Evolutionary conservation across 208 protist species (phyloP).

Genomic region (Acanthamoeba culbertsoni): DNA sequence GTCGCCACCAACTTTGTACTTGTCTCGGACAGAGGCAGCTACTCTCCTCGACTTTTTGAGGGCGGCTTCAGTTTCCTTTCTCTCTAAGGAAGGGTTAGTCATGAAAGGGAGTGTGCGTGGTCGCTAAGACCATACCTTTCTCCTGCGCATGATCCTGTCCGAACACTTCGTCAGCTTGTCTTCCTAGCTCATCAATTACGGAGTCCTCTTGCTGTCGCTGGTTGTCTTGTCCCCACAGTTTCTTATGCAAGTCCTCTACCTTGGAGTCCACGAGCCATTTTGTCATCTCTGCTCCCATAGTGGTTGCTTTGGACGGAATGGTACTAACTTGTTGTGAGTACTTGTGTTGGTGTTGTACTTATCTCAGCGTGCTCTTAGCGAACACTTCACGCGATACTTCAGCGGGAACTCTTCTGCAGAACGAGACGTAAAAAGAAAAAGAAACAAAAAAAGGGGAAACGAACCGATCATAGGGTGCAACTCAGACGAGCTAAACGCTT

Average conservation of each 20-base stretch:
- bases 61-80: not conserved
- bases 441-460: no score
- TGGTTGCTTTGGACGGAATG: no score
- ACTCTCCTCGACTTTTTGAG: not conserved
- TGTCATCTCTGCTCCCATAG: conserved; percentile 18
- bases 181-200: not conserved
- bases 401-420: no score
- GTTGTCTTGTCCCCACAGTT: not conserved
- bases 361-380: no score
- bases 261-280: conserved; percentile 41
- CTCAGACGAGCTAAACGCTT: no score
- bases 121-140: not conserved
- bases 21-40: not conserved
- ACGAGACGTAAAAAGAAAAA: no score
- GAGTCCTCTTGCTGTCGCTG: not conserved
- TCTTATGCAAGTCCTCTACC: conserved; percentile 27
- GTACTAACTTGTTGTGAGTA: no score
- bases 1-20: not conserved
- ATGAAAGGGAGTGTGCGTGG: not conserved
- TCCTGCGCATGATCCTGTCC: not conserved
- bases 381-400: no score
- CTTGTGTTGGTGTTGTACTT: no score
- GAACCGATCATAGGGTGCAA: no score
- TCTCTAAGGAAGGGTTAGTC: not conserved
- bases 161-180: not conserved